A percentile compares a stretch with the other conserved stretches of the same genome.
These are phyloP conservation scores for Phytopythium boreale DNA, from an alignment of 352 stramenopile genomes.

Conservation along the genomic window DNA sequence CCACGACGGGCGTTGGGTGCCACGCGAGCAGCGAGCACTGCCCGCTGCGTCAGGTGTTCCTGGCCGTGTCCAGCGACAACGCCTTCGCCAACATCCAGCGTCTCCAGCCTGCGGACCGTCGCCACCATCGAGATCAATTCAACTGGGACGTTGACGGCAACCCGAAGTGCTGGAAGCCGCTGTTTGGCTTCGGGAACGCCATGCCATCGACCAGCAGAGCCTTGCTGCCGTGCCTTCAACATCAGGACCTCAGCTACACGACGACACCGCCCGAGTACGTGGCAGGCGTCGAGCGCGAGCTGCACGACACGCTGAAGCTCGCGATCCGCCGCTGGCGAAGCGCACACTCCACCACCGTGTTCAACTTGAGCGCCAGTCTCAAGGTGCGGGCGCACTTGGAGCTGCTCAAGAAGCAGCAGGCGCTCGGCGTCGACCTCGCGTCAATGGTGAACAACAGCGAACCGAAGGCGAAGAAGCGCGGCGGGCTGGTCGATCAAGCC, in stretches of 20 bases:
- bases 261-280: slow-evolving; percentile 49
- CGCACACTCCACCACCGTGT: slow-evolving; percentile 74
- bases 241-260: slow-evolving; percentile 51
- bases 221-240: slow-evolving; percentile 49
- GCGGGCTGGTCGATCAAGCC: slow-evolving; percentile 2
- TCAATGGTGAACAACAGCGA: slow-evolving; percentile 5
- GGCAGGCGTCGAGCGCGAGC: slow-evolving; percentile 69
- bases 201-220: slow-evolving; percentile 6
- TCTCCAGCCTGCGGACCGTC: slow-evolving; percentile 16
- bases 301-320: slow-evolving; percentile 81
- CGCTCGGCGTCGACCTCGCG: slow-evolving; percentile 6
- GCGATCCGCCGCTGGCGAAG: slow-evolving; percentile 89
- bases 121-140: slow-evolving; percentile 44
- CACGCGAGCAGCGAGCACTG: slow-evolving; percentile 70
- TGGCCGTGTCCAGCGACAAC: slow-evolving; percentile 88
- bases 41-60: slow-evolving; percentile 80
- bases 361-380: slow-evolving; percentile 83
- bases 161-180: slow-evolving; percentile 80
- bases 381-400: slow-evolving; percentile 75
- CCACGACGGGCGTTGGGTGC: slow-evolving; percentile 80
- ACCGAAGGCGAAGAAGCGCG: slow-evolving; percentile 11
- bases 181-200: slow-evolving; percentile 44
- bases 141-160: slow-evolving; percentile 85
- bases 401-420: slow-evolving; percentile 47
- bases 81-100: slow-evolving; percentile 89